phyloP scores from a whole-genome alignment of 257 asterid species.

The Salvia splendens region DNA sequence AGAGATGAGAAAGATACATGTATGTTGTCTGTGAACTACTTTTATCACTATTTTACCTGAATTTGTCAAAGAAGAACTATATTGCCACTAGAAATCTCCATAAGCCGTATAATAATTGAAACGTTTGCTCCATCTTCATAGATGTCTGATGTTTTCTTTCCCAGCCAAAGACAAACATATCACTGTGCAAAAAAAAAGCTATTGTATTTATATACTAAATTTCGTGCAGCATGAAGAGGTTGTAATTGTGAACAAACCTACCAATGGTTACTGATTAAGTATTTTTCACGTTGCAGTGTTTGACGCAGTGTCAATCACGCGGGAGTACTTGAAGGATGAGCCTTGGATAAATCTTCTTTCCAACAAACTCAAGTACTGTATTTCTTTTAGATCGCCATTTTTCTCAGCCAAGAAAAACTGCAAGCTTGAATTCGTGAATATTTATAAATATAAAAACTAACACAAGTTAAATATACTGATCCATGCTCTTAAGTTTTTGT shows the following conservation, averaged over 20 bases:
- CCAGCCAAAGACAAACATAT: conserved; percentile 2
- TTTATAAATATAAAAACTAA: too few species aligned
- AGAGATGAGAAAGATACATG: conserved; percentile 68
- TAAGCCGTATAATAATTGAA: not conserved
- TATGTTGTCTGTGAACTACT: conserved; percentile 38
- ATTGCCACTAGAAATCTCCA: not conserved
- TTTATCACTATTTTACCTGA: conserved; percentile 9
- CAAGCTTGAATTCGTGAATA: conserved; percentile 10
- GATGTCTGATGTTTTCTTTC: not conserved
- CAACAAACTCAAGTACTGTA: conserved; percentile 60
- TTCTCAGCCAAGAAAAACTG: not conserved
- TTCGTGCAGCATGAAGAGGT: conserved; percentile 4
- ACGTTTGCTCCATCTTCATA: not conserved
- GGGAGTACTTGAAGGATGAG: conserved; percentile 88
- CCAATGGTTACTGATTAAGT: conserved; percentile 31
- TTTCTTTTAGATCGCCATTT: not conserved
- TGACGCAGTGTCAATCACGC: conserved; percentile 75
- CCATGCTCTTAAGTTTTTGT: not conserved
- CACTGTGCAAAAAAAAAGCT: not conserved
- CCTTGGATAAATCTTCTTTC: conserved; percentile 85
- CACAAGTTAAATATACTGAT: not conserved
- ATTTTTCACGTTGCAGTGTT: conserved; percentile 48
- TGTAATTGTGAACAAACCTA: not conserved
- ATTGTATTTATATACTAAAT: conserved; percentile 17
- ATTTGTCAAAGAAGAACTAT: not conserved